Evolutionary conservation across 805 yeast species (phyloP).

Genomic region (Saccharomyces paradoxus): DNA sequence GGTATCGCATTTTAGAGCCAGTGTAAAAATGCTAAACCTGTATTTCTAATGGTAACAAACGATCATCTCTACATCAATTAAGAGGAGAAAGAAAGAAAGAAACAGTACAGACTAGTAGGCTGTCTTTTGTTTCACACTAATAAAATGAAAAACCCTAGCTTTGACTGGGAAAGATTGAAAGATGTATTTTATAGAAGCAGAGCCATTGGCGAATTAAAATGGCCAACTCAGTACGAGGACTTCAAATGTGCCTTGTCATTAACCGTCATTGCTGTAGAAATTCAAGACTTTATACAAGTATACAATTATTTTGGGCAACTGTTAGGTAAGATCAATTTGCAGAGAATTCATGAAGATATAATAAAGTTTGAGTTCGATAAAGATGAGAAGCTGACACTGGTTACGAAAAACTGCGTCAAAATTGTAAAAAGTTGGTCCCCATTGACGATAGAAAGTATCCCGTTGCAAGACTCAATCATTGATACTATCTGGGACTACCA

Average conservation of each 20-base stretch:
- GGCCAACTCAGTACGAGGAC: slow-evolving; percentile 10
- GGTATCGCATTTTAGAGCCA: not conserved
- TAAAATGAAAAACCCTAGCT: slow-evolving; percentile 31
- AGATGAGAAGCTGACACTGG: slow-evolving; percentile 13
- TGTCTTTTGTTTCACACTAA: not conserved
- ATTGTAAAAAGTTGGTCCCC: slow-evolving; percentile 17
- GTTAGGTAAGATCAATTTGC: slow-evolving; percentile 6
- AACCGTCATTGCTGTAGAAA: slow-evolving; percentile 36
- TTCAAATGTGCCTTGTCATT: slow-evolving; percentile 34
- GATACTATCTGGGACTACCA: slow-evolving; percentile 28
- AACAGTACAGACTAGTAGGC: not conserved
- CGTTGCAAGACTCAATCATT: slow-evolving; percentile 8
- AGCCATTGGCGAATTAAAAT: slow-evolving; percentile 19
- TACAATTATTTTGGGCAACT: slow-evolving; percentile 32
- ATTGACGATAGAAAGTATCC: slow-evolving; percentile 8
- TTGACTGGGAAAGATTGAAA: slow-evolving; percentile 72
- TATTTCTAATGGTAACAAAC: not conserved
- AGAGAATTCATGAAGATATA: slow-evolving; percentile 12
- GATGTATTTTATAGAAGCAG: slow-evolving; percentile 59
- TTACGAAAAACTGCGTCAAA: slow-evolving; percentile 12
- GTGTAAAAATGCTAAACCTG: not conserved
- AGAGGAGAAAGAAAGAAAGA: not conserved
- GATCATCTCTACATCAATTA: not conserved
- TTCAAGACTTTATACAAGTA: slow-evolving; percentile 25
- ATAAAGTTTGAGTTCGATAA: slow-evolving; percentile 18